Conservation (phyloP, 2,329 filamentous ascomycete species). For the Botrytis deweyae region DNA sequence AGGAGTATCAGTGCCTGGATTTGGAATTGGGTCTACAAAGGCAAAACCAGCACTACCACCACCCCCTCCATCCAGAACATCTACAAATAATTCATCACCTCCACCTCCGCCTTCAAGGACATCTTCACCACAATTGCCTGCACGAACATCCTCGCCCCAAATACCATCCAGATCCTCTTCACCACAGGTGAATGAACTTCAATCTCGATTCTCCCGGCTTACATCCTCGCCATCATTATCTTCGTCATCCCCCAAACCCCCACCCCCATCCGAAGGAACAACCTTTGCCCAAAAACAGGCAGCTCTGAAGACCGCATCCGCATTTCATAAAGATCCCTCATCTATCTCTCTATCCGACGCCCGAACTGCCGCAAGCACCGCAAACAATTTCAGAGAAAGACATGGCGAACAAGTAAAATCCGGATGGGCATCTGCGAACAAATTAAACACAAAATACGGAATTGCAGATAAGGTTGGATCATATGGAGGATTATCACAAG, state of each 20-base stretch:
- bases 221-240: conserved; percentile 19
- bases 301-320: conserved; percentile 51
- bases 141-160: conserved; percentile 24
- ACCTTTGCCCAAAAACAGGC: conserved; percentile 56
- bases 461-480: conserved; percentile 37
- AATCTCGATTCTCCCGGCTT: conserved; percentile 40
- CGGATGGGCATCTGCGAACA: conserved; percentile 47
- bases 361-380: conserved; percentile 50
- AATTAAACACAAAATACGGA: conserved; percentile 39
- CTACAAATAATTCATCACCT: conserved; percentile 28
- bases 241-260: conserved; percentile 36
- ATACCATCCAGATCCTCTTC: conserved; percentile 23
- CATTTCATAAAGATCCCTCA: conserved; percentile 51
- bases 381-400: conserved; percentile 58
- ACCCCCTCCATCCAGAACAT: conserved; percentile 24
- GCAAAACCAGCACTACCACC: conserved; percentile 40
- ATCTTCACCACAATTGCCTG: conserved; percentile 22
- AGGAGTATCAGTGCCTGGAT: conserved; percentile 64
- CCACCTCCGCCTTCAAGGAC: conserved; percentile 25
- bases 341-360: conserved; percentile 52
- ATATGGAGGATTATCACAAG: conserved; percentile 24
- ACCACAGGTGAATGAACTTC: conserved; percentile 39
- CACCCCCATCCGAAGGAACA: conserved; percentile 45
- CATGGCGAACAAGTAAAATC: conserved; percentile 59
- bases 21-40: conserved; percentile 54